Base-by-base conservation (phyloP, 1,284 basidiomycete species). In the Malassezia equina region DNA sequence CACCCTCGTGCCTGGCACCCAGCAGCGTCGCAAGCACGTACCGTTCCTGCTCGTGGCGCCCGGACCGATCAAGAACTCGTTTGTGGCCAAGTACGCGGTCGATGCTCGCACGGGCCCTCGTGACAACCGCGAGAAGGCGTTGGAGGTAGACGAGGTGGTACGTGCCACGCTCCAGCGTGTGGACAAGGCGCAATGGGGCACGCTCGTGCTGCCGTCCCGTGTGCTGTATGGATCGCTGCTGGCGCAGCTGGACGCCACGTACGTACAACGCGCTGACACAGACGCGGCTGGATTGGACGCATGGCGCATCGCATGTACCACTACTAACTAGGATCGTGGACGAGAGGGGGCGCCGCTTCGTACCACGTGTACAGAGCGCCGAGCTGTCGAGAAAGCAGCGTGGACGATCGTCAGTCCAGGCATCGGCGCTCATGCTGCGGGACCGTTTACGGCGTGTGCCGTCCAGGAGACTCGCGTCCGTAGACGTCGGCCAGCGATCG, bases 11-110 rank as follows among this genome's bases (percentile, higher is more conserved):
- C 51, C 46, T 15, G 47, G 45, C 29, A 55, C 31, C 3, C 17
- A 42, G 13, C 6, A 31, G 28, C 42, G 49, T 9, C 54, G 70
- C 1, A 49, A 61, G 7, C 53, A 55, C 4, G 62, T 74, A 7
- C 56, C 48, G 27, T 73, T 72, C 62, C 58, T 71, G 13, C 59
- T 64, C 39, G 49, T 72, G 15, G 62, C 62, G 28, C 71, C 71
- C 0, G 71, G 67, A 3, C 72, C 70, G 15, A 73, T 74, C 48
- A 42, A 56, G 19, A 68, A 64, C 19, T 66, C 60, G 25, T 74
- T 74, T 53, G 55, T 57, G 13, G 50, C 50, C 7, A 52, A 8
- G 48, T 52, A 57, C 34, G 25, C 55, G 12, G 49, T 52, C 19
- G 55, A 57, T 24, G 41, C 55, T 13, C 12, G 7, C 13, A 44